Percentiles rank a stretch among this genome's conserved stretches.
Evolutionary conservation across 257 asterid genomes (phyloP).

Genomic region (Leonotis leonurus): DNA sequence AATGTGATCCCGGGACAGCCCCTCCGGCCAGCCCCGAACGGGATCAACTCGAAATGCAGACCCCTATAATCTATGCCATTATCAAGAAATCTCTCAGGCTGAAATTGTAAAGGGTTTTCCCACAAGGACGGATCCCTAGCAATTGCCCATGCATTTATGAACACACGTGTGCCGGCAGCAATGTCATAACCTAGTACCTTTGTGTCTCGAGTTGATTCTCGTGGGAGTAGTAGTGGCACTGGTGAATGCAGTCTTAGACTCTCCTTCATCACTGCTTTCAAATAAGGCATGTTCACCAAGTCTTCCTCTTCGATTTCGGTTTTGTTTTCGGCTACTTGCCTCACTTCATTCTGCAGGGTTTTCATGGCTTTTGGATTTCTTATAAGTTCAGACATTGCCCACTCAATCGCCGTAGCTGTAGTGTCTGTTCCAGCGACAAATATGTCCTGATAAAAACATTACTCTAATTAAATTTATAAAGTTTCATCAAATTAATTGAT

Average conservation of each 20-base stretch:
- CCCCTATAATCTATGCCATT: conserved; percentile 30
- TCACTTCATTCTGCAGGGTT: conserved; percentile 26
- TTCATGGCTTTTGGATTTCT: conserved; percentile 24
- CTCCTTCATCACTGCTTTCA: conserved; percentile 46
- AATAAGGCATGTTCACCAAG: conserved; percentile 32
- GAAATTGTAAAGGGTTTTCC: conserved; percentile 40
- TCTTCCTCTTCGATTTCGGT: conserved; percentile 25
- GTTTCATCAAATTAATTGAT: background rate
- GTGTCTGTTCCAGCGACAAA: conserved; percentile 49
- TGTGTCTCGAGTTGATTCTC: conserved; percentile 33
- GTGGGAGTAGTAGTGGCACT: conserved; percentile 32
- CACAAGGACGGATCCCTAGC: conserved; percentile 39
- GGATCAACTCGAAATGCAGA: conserved; percentile 36
- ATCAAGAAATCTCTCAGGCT: conserved; percentile 42
- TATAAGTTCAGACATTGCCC: conserved; percentile 42
- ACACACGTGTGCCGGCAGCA: conserved; percentile 25
- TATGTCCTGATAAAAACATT: conserved; percentile 27
- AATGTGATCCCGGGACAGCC: conserved; percentile 45
- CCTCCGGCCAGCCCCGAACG: conserved; percentile 58
- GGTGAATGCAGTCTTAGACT: conserved; percentile 38
- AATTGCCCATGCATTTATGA: conserved; percentile 46
- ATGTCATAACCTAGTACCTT: conserved; percentile 34
- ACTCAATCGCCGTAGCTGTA: conserved; percentile 18
- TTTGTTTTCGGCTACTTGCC: conserved; percentile 8
- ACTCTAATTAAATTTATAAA: too few relatives aligned